Base-by-base conservation (phyloP, 176 grass and related monocot genomes). In the Coix lacrymajobi region DNA sequence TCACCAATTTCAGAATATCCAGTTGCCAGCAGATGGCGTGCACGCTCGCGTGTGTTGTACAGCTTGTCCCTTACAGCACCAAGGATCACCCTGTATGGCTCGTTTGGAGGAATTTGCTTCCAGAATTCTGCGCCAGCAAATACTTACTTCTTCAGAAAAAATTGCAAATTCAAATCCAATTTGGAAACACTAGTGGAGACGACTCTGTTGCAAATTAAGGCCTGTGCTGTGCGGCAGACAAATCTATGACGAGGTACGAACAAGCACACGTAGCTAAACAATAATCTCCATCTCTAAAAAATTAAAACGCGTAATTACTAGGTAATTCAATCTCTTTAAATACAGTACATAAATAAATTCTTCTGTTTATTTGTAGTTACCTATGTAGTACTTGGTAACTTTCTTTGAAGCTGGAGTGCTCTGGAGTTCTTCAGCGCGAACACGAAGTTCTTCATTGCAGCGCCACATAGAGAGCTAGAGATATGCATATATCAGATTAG, bases 391-490 rank as follows among this genome's bases (percentile, higher is more conserved):
- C 52, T 97, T 94, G 39, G 84, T 70, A 81, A 78, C 58, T 86
- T 86, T 90, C 79, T 69, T 89, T 38, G 83, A 37, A 48, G 73
- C 63, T 37, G 80, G 36, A 39, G 73, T 57, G 29, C 24, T 46
- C 40, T 84, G 76, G 3, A 94, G 51, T 44, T 91, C 86, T 16
- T 87, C 84, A 40, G 95, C 95, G 3, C 81, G 77, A 6, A 19
- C 75, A 20, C 83, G 95, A 71, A 97, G 95, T 58, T 97, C 95
- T 41, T 88, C 78, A 3, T 80, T 92, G 74, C 88, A 97, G 32
- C 92, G 92, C 95, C 95, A 94, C 95, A 97, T 97, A 3, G 95
- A 97, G 32, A 97, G 73, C 95, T 97, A 38, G 12, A 80, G 76
- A 76, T 20, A 76, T n/a, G n/a, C n/a, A n/a, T 69, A 36, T 13